phyloP scores from a whole-genome alignment of 495 filamentous ascomycete genomes.

The Echria macrotheca region DNA sequence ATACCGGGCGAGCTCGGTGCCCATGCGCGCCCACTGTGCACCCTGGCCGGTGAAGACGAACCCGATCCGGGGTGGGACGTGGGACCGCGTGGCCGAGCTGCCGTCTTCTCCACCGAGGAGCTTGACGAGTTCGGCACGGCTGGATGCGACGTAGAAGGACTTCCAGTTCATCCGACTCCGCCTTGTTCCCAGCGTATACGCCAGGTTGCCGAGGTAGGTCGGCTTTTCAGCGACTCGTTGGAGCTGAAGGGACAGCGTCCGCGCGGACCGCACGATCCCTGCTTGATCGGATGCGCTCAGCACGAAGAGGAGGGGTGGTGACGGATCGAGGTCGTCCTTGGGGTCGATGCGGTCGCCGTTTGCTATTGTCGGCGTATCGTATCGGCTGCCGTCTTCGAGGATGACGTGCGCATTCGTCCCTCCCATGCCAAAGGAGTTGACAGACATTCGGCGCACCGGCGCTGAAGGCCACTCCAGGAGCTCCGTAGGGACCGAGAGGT shows the following conservation, averaged over 20 bases:
- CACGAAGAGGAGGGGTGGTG: background rate
- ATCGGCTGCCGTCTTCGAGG: slow-evolving; percentile 15
- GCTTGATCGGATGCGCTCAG: slow-evolving; percentile 1
- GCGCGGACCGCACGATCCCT: slow-evolving; percentile 10
- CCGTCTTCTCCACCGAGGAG: background rate
- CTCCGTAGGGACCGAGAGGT: slow-evolving; percentile 26
- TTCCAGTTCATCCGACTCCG: slow-evolving; percentile 2
- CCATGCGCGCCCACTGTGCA: slow-evolving; percentile 19
- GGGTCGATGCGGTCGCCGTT: background rate
- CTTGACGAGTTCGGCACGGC: background rate
- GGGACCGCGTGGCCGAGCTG: background rate
- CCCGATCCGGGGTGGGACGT: background rate
- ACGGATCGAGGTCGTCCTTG: slow-evolving; percentile 1
- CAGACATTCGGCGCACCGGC: background rate
- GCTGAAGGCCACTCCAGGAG: background rate
- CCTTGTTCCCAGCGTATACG: slow-evolving; percentile 10
- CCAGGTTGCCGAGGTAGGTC: slow-evolving; percentile 3
- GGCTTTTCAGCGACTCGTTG: background rate
- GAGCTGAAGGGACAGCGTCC: background rate
- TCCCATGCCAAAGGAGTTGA: slow-evolving; percentile 10
- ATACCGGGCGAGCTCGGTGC: slow-evolving; percentile 6
- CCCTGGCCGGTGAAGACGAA: slow-evolving; percentile 21
- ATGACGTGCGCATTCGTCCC: slow-evolving; percentile 14
- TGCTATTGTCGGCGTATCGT: background rate
- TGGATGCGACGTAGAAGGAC: background rate